These are phyloP conservation scores for Penicillium alfredii DNA, from an alignment of 495 filamentous ascomycete species.

Conservation along the genomic window DNA sequence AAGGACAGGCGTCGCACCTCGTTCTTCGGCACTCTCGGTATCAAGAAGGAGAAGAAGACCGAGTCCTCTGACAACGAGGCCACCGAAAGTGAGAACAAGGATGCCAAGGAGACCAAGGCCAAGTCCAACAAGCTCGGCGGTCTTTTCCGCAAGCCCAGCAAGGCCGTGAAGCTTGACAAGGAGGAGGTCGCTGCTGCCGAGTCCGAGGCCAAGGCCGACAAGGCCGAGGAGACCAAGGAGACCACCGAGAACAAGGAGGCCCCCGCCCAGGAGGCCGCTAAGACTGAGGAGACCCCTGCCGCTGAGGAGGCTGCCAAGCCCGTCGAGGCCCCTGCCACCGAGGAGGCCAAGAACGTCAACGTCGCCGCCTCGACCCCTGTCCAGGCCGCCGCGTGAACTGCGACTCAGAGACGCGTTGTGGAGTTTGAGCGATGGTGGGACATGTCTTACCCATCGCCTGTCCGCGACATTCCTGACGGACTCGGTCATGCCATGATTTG, in stretches of 20 bases:
- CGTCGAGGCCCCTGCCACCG: slow-evolving; percentile 22
- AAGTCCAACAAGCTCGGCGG: slow-evolving; percentile 48
- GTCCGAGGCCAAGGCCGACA: slow-evolving; percentile 31
- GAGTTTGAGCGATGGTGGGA: slow-evolving; percentile 46
- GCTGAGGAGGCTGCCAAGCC: slow-evolving; percentile 28
- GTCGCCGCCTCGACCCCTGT: slow-evolving; percentile 38
- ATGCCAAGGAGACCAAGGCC: slow-evolving; percentile 40
- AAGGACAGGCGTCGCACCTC: slow-evolving; percentile 53
- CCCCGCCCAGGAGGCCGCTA: slow-evolving; percentile 27
- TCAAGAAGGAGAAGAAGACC: slow-evolving; percentile 49
- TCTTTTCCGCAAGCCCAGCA: slow-evolving; percentile 54
- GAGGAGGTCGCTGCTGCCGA: slow-evolving; percentile 30
- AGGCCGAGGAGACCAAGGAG: slow-evolving; percentile 22
- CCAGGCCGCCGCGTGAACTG: slow-evolving; percentile 46
- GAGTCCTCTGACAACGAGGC: slow-evolving; percentile 45
- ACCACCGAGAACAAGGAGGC: slow-evolving; percentile 9
- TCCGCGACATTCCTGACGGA: slow-evolving; percentile 11
- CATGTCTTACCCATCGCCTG: slow-evolving; percentile 18
- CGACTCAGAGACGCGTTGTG: slow-evolving; percentile 22
- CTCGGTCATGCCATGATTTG: slow-evolving; percentile 3
- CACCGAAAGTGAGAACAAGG: slow-evolving; percentile 42
- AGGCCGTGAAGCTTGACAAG: slow-evolving; percentile 45
- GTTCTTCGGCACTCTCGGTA: slow-evolving; percentile 48
- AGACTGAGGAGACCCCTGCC: slow-evolving; percentile 23
- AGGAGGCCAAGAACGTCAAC: slow-evolving; percentile 29